Conservation (phyloP, 116 monocot species). For the Dioscorea cayenensis region DNA sequence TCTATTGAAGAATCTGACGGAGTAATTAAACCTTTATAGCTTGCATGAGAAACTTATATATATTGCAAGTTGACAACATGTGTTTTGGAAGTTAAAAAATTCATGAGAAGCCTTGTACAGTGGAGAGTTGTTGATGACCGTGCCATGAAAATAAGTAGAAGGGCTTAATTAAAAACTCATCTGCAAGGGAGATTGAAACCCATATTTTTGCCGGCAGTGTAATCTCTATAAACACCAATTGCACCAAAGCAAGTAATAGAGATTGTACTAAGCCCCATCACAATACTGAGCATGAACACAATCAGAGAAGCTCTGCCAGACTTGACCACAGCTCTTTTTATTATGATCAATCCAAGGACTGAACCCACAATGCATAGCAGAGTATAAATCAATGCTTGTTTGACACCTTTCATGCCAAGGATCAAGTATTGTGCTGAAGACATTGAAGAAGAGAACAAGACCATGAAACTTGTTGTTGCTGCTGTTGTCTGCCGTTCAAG, state of each 20-base stretch:
- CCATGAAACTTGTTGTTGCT: slow-evolving; percentile 69
- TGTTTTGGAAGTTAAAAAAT: no score
- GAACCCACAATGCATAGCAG: slow-evolving; percentile 47
- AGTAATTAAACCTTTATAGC: no score
- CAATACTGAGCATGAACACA: slow-evolving; percentile 55
- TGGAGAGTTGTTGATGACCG: no score
- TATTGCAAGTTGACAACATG: no score
- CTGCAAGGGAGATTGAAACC: slow-evolving; percentile 61
- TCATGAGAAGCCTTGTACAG: no score
- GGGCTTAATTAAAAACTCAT: slow-evolving; percentile 7
- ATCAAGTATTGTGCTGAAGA: slow-evolving; percentile 74
- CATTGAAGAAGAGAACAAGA: slow-evolving; percentile 82
- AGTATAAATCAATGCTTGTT: slow-evolving; percentile 34
- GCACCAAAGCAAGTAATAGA: slow-evolving; percentile 60
- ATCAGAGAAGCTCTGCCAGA: slow-evolving; percentile 70
- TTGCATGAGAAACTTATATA: no score
- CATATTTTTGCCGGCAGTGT: slow-evolving; percentile 47
- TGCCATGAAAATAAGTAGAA: no score
- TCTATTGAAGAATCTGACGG: no score
- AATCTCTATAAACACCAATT: slow-evolving; percentile 67
- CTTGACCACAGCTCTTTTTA: slow-evolving; percentile 40
- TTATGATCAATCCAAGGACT: slow-evolving; percentile 34
- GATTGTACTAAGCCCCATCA: slow-evolving; percentile 70
- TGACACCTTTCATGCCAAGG: slow-evolving; percentile 43
- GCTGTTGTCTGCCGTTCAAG: slow-evolving; percentile 49